Evolutionary conservation across 768 basidiomycete genomes (phyloP).

Genomic region (Mycena rosella): DNA sequence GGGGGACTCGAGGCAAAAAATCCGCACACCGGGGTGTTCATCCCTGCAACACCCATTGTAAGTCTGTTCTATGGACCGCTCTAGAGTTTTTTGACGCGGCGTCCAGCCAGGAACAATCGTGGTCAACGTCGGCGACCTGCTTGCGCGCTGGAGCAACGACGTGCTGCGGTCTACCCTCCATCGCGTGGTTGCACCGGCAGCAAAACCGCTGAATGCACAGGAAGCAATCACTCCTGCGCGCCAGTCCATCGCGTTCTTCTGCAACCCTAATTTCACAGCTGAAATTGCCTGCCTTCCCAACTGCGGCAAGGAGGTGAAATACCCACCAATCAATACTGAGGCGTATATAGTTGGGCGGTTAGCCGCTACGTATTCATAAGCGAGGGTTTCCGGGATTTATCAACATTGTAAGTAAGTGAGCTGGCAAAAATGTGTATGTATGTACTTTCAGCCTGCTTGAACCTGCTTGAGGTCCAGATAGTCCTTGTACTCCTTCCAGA

Average conservation of each 20-base stretch:
- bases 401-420: background rate
- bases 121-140: conserved; percentile 84
- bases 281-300: conserved; percentile 80
- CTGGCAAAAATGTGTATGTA: background rate
- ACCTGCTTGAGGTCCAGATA: conserved; percentile 29
- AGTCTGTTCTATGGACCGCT: conserved; percentile 37
- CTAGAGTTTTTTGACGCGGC: conserved; percentile 13
- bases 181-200: conserved; percentile 82
- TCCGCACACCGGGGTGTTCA: conserved; percentile 78
- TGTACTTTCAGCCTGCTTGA: background rate
- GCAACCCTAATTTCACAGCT: conserved; percentile 81
- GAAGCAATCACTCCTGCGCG: conserved; percentile 73
- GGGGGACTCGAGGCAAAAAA: conserved; percentile 89
- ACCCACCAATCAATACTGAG: conserved; percentile 78
- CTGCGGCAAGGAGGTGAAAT: conserved; percentile 70
- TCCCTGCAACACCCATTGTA: conserved; percentile 84
- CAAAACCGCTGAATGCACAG: conserved; percentile 58
- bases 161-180: conserved; percentile 84
- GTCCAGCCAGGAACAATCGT: conserved; percentile 83
- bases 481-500: conserved; percentile 57
- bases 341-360: conserved; percentile 83
- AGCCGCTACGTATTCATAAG: conserved; percentile 65
- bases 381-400: background rate
- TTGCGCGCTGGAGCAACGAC: conserved; percentile 89
- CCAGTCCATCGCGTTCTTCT: conserved; percentile 90